Conservation (phyloP, 2,329 filamentous ascomycete species). For the Aspergillus aculeatinus region DNA sequence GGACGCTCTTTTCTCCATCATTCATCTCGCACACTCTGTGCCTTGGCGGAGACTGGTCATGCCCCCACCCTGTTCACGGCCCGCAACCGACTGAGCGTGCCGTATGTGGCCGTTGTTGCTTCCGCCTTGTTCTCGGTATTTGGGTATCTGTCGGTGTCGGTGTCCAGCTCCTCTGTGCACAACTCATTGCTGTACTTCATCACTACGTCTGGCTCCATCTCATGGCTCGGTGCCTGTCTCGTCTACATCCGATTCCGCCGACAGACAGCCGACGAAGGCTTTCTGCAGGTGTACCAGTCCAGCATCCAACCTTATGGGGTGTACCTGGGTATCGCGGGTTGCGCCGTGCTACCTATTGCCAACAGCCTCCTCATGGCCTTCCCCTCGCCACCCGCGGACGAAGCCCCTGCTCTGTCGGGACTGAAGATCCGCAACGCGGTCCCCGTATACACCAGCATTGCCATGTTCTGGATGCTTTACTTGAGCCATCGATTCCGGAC, state of each 20-base stretch:
- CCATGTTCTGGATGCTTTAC: background rate
- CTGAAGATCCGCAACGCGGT: slow-evolving; percentile 2
- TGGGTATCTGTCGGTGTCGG: slow-evolving; percentile 66
- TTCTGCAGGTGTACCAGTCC: slow-evolving; percentile 1
- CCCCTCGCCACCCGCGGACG: background rate
- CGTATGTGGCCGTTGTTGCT: slow-evolving; percentile 57
- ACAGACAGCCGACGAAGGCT: background rate
- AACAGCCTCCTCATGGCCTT: slow-evolving; percentile 4
- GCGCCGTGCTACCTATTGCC: slow-evolving; percentile 2
- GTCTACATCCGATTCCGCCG: slow-evolving; percentile 48
- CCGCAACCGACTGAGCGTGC: slow-evolving; percentile 62
- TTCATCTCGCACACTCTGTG: slow-evolving; percentile 64
- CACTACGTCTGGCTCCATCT: slow-evolving; percentile 66
- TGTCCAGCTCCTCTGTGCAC: slow-evolving; percentile 60
- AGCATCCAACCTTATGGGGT: slow-evolving; percentile 5
- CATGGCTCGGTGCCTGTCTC: slow-evolving; percentile 63
- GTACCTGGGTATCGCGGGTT: background rate
- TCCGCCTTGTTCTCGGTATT: slow-evolving; percentile 61
- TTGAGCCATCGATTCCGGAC: background rate
- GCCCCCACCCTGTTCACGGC: slow-evolving; percentile 59
- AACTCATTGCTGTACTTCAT: slow-evolving; percentile 70
- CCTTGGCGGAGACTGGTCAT: slow-evolving; percentile 62
- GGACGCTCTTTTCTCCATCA: slow-evolving; percentile 76
- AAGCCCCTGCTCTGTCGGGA: background rate
- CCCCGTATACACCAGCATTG: slow-evolving; percentile 3